phyloP scores from a whole-genome alignment of 2,329 filamentous ascomycete genomes.

The Chrysoporthe deuterocubensis region DNA sequence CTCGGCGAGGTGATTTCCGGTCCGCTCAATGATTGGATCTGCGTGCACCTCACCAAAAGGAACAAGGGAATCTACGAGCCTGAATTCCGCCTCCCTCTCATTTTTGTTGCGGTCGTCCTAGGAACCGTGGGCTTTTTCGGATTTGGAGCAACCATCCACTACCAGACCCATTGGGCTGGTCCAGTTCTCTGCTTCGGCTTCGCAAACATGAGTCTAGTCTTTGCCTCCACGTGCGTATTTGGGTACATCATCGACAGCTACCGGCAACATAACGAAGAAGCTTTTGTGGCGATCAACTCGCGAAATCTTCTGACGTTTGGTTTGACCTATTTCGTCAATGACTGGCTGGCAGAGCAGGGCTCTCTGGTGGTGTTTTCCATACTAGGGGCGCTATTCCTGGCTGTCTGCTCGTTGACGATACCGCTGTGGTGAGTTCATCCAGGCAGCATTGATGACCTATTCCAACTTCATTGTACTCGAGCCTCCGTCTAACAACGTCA shows the following conservation, averaged over 20 bases:
- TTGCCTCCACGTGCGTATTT: constrained; percentile 52
- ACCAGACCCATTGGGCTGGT: constrained; percentile 51
- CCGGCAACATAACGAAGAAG: constrained; percentile 50
- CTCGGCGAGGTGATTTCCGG: constrained; percentile 50
- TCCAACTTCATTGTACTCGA: background rate
- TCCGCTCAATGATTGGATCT: constrained; percentile 50
- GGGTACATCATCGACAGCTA: constrained; percentile 56
- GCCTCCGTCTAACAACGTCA: constrained; percentile 6
- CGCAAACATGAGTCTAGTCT: constrained; percentile 52
- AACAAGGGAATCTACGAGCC: constrained; percentile 59
- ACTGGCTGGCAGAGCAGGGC: constrained; percentile 43
- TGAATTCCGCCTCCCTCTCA: constrained; percentile 53
- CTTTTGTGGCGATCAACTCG: constrained; percentile 56
- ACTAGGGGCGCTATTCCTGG: constrained; percentile 47
- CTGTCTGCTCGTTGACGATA: constrained; percentile 49
- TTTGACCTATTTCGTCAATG: constrained; percentile 48
- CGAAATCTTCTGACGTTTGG: constrained; percentile 53
- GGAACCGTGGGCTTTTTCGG: constrained; percentile 52
- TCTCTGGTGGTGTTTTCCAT: constrained; percentile 43
- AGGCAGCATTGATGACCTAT: background rate
- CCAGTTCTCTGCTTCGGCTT: constrained; percentile 53
- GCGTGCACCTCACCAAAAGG: constrained; percentile 49
- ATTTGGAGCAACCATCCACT: constrained; percentile 50
- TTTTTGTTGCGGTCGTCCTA: constrained; percentile 45
- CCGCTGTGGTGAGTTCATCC: constrained; percentile 45